Evolutionary conservation across 768 basidiomycete genomes (phyloP).

Genomic region (Naganishia vaughanmartiniae): DNA sequence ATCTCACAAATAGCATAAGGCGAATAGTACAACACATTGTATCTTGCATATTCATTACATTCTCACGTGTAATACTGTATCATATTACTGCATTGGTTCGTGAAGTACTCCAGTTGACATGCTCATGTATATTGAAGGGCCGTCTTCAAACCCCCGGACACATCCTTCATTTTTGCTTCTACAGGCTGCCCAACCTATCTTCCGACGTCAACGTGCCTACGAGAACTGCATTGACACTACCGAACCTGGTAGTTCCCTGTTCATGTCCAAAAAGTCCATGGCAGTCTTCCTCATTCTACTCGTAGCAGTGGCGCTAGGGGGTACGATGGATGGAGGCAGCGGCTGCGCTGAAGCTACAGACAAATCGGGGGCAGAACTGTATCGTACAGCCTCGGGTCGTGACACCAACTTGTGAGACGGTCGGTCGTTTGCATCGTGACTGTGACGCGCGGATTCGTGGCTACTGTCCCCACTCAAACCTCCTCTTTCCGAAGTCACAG

Average conservation of each 20-base stretch:
- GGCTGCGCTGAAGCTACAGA: neutral
- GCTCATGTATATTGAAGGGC: neutral
- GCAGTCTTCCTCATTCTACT: slow-evolving; percentile 18
- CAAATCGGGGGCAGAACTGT: neutral
- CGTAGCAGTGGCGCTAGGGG: neutral
- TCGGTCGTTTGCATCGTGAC: neutral
- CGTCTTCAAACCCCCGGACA: neutral
- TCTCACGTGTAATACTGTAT: slow-evolving; percentile 6
- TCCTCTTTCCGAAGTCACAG: neutral
- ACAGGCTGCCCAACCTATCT: neutral
- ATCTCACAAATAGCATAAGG: neutral
- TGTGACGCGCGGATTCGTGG: neutral
- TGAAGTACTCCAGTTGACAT: neutral
- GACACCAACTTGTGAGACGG: neutral
- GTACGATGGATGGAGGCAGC: too few species aligned
- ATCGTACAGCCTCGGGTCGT: neutral
- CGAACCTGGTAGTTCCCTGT: slow-evolving; percentile 3
- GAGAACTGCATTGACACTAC: slow-evolving; percentile 2
- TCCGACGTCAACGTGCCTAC: neutral
- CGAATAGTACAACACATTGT: slow-evolving; percentile 5
- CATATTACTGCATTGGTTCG: slow-evolving; percentile 11
- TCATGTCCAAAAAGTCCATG: slow-evolving; percentile 18
- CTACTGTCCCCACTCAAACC: neutral
- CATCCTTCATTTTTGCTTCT: neutral
- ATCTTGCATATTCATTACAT: slow-evolving; percentile 20